Evolutionary conservation across 441 rosid genomes (phyloP).

Genomic region (Brassica balearica): DNA sequence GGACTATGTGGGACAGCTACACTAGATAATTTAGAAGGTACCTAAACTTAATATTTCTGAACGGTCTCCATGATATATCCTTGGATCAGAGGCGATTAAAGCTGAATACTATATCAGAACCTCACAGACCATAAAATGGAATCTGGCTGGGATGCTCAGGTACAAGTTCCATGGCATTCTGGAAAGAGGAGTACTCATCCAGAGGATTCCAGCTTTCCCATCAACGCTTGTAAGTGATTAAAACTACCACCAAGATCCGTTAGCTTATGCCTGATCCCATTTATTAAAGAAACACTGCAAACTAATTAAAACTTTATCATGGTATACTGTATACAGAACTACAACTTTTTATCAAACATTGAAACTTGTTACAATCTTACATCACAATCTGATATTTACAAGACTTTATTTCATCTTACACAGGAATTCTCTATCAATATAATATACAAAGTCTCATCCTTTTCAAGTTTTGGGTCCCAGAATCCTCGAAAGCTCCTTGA

Average conservation of each 20-base stretch:
- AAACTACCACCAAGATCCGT: conserved; percentile 94
- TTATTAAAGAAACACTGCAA: background rate
- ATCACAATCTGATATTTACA: conserved; percentile 13
- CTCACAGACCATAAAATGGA: conserved; percentile 38
- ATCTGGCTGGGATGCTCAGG: conserved; percentile 36
- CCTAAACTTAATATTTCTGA: conserved; percentile 64
- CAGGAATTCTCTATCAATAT: conserved; percentile 15
- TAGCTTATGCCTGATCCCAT: conserved; percentile 52
- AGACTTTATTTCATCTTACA: conserved; percentile 27
- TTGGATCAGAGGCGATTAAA: conserved; percentile 80
- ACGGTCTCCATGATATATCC: conserved; percentile 85
- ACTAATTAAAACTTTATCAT: background rate
- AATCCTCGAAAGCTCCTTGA: conserved; percentile 72
- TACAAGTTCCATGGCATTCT: conserved; percentile 81
- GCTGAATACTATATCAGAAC: conserved; percentile 63
- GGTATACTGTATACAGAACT: conserved; percentile 8
- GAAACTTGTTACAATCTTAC: conserved; percentile 19
- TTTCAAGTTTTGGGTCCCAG: conserved; percentile 54
- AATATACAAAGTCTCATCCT: conserved; percentile 15
- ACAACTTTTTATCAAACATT: conserved; percentile 4
- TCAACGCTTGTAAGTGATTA: conserved; percentile 81
- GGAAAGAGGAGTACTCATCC: conserved; percentile 87
- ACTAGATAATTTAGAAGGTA: conserved; percentile 41
- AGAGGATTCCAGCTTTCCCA: conserved; percentile 69
- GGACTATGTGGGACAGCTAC: background rate